A percentile compares a stretch with the other conserved stretches of the same genome.
Evolutionary conservation across 2,329 filamentous ascomycete species (phyloP).

Genomic region (Colletotrichum truncatum): DNA sequence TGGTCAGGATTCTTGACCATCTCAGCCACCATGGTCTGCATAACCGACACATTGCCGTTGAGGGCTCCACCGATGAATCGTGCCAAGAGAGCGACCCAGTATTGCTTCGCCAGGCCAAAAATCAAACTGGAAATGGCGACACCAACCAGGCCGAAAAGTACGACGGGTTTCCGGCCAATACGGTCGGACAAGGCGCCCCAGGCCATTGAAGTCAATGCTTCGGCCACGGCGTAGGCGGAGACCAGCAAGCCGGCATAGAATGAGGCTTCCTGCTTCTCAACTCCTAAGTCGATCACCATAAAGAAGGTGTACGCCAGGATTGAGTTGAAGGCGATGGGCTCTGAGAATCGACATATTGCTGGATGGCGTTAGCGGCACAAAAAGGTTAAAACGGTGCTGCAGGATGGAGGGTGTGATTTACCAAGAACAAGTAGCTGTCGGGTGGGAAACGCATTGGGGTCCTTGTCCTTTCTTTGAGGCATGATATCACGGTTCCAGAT

Average conservation of each 20-base stretch:
- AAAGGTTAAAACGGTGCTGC: neutral
- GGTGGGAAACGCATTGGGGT: conserved; percentile 26
- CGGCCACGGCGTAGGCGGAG: conserved; percentile 53
- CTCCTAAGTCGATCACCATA: conserved; percentile 49
- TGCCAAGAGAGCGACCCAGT: conserved; percentile 53
- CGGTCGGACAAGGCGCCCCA: conserved; percentile 53
- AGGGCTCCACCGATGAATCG: conserved; percentile 49
- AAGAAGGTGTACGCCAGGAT: conserved; percentile 54
- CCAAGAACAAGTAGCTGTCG: conserved; percentile 24
- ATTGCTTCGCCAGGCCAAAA: conserved; percentile 49
- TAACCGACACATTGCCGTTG: conserved; percentile 51
- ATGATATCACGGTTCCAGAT: neutral
- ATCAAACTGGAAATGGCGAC: conserved; percentile 49
- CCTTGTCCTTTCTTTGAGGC: conserved; percentile 19
- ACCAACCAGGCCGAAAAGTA: conserved; percentile 41
- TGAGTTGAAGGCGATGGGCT: conserved; percentile 56
- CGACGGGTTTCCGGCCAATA: conserved; percentile 44
- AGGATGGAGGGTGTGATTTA: conserved; percentile 8
- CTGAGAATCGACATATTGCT: conserved; percentile 56
- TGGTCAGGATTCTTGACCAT: conserved; percentile 52
- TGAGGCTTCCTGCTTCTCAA: conserved; percentile 45
- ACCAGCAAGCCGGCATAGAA: conserved; percentile 61
- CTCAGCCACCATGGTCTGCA: conserved; percentile 53
- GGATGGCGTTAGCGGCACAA: conserved; percentile 7
- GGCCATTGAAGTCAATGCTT: conserved; percentile 51